These are phyloP conservation scores for Gnomoniopsis sp. DNA, from an alignment of 2,329 filamentous ascomycete genomes.

Conservation along the genomic window DNA sequence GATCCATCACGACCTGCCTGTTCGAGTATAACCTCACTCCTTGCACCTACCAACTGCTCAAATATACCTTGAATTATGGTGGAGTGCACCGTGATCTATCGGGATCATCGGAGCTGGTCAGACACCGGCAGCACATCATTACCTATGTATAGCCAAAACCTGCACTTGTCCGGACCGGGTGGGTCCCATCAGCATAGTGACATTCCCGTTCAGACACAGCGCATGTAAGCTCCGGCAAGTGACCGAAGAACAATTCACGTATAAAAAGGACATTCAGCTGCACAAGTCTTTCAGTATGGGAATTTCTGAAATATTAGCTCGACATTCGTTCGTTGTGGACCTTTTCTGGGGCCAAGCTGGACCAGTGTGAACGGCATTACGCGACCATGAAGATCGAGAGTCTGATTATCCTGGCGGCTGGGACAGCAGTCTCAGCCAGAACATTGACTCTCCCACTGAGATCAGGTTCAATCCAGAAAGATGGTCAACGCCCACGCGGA, in stretches of 20 bases:
- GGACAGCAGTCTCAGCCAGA: neutral
- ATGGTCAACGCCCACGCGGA: neutral
- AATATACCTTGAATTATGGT: neutral
- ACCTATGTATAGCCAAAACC: neutral
- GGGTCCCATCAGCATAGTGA: neutral
- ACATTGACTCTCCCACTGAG: conserved; percentile 5
- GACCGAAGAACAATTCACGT: neutral
- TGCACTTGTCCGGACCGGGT: neutral
- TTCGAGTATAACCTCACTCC: neutral
- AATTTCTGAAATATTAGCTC: neutral
- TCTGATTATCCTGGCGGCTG: neutral
- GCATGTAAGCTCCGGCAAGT: no score
- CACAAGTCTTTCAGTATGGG: neutral
- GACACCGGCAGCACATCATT: neutral
- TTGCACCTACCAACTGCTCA: no score
- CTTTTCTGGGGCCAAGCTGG: neutral
- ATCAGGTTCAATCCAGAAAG: neutral
- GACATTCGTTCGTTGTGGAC: neutral
- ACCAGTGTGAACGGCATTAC: no score
- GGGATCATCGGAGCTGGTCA: neutral
- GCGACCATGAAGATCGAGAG: neutral
- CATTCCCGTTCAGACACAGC: neutral
- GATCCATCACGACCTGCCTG: neutral
- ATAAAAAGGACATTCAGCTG: neutral
- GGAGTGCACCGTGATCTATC: neutral